A percentile compares a stretch with the other conserved stretches of the same genome.
phyloP scores from a whole-genome alignment of 306 rosid species.

The Cercis canadensis region DNA sequence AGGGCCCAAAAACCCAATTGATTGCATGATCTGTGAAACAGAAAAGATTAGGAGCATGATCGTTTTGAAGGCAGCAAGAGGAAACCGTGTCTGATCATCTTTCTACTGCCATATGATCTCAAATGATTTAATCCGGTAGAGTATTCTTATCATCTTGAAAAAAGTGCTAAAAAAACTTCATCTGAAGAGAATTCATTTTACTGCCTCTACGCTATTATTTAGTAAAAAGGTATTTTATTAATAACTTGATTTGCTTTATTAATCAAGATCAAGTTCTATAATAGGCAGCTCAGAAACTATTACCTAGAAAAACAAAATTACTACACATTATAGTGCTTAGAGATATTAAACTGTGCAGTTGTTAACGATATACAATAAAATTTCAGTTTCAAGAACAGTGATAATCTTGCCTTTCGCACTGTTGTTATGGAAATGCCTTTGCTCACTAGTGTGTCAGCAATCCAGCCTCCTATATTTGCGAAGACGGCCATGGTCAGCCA shows the following conservation, averaged over 20 bases:
- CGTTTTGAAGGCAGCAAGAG: slow-evolving; percentile 13
- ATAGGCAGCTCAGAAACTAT: slow-evolving; percentile 1
- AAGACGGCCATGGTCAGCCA: slow-evolving; percentile 98
- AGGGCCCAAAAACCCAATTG: slow-evolving; percentile 91
- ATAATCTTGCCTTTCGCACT: slow-evolving; percentile 82
- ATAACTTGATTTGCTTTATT: neutral
- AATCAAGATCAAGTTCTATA: slow-evolving; percentile 15
- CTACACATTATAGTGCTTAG: neutral
- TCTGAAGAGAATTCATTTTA: slow-evolving; percentile 6
- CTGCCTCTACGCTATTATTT: neutral
- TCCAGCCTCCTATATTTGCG: slow-evolving; percentile 99
- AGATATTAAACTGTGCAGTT: slow-evolving; percentile 12
- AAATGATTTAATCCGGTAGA: neutral
- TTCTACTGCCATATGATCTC: neutral
- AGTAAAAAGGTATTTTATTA: neutral
- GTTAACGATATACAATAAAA: slow-evolving; percentile 9
- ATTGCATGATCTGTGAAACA: slow-evolving; percentile 85
- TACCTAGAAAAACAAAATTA: neutral
- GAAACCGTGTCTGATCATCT: slow-evolving; percentile 5
- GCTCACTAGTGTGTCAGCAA: slow-evolving; percentile 95
- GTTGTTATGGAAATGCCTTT: slow-evolving; percentile 83
- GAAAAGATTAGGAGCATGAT: slow-evolving; percentile 24
- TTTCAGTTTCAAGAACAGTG: slow-evolving; percentile 4
- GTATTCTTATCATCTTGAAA: slow-evolving; percentile 23
- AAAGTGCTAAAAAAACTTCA: slow-evolving; percentile 7